Evolutionary conservation across 2,329 filamentous ascomycete species (phyloP).

Genomic region (Chrysosporium queenslandicum): DNA sequence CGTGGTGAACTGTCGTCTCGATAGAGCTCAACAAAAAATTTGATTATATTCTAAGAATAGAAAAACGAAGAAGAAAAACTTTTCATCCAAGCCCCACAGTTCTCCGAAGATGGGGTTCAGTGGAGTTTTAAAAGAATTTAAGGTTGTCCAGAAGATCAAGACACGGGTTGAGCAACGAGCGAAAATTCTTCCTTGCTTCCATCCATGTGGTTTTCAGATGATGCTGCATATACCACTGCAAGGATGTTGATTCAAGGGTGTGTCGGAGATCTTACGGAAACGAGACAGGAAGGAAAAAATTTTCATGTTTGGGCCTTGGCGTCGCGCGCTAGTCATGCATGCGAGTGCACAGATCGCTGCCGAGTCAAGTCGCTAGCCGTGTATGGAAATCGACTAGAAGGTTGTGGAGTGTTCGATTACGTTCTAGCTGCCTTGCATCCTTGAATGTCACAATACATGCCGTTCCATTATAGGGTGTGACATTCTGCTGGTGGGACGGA

Average conservation of each 20-base stretch:
- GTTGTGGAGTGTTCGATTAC: background rate
- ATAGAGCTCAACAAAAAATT: conserved; percentile 2
- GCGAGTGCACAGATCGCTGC: background rate
- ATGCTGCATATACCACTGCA: too few relatives aligned
- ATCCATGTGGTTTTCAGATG: conserved; percentile 5
- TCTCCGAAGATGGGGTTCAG: conserved; percentile 4
- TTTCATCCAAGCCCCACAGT: conserved; percentile 5
- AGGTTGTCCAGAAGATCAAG: background rate
- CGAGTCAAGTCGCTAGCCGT: background rate
- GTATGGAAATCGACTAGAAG: conserved; percentile 3
- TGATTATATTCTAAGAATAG: conserved; percentile 6
- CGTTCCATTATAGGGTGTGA: too few relatives aligned
- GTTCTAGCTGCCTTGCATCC: conserved; percentile 2
- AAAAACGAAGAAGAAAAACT: background rate
- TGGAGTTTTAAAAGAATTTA: conserved; percentile 3
- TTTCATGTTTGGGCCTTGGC: background rate
- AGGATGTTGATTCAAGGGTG: too few relatives aligned
- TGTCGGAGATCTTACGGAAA: background rate
- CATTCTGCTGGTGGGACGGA: too few relatives aligned
- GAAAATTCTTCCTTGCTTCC: background rate
- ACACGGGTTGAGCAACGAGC: background rate
- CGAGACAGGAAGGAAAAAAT: background rate
- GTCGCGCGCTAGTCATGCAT: background rate
- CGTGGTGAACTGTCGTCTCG: background rate
- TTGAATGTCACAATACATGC: too few relatives aligned